phyloP scores from a whole-genome alignment of 768 basidiomycete species.

The Lentinus brumalis region DNA sequence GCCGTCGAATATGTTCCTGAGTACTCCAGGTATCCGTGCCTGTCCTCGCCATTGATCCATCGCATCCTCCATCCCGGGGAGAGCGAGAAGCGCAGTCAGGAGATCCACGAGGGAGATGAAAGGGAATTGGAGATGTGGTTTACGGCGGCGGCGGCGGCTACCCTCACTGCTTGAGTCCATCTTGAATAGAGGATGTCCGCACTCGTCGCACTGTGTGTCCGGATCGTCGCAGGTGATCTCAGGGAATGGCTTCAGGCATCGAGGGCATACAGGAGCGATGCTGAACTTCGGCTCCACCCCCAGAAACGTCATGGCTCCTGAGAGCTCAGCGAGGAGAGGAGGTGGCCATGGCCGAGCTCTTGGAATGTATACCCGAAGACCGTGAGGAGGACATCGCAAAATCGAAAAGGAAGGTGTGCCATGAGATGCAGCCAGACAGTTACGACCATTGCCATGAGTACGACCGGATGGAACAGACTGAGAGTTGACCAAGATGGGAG shows the following conservation, averaged over 20 bases:
- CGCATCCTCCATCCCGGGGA: constrained; percentile 30
- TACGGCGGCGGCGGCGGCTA: background rate
- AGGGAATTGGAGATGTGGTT: constrained; percentile 7
- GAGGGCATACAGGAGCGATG: too few relatives aligned
- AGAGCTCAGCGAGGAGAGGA: background rate
- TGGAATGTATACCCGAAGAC: background rate
- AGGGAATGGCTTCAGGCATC: too few relatives aligned
- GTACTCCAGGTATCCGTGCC: constrained; percentile 9
- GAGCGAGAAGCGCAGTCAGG: constrained; percentile 8
- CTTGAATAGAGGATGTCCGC: background rate
- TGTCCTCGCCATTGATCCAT: constrained; percentile 22
- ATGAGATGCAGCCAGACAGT: constrained; percentile 3
- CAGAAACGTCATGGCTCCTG: too few relatives aligned
- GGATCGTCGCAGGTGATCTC: too few relatives aligned
- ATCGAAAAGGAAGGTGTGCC: background rate
- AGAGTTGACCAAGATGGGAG: too few relatives aligned
- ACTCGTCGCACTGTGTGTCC: background rate
- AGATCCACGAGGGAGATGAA: constrained; percentile 18
- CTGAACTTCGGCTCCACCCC: background rate
- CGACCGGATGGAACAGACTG: background rate
- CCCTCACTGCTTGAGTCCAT: too few relatives aligned
- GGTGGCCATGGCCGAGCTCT: background rate
- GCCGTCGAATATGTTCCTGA: constrained; percentile 33
- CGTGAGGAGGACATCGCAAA: background rate
- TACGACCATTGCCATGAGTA: background rate